These are phyloP conservation scores for Backusella mclennaniae DNA, from an alignment of 192 early-diverging fungal species.

Conservation along the genomic window DNA sequence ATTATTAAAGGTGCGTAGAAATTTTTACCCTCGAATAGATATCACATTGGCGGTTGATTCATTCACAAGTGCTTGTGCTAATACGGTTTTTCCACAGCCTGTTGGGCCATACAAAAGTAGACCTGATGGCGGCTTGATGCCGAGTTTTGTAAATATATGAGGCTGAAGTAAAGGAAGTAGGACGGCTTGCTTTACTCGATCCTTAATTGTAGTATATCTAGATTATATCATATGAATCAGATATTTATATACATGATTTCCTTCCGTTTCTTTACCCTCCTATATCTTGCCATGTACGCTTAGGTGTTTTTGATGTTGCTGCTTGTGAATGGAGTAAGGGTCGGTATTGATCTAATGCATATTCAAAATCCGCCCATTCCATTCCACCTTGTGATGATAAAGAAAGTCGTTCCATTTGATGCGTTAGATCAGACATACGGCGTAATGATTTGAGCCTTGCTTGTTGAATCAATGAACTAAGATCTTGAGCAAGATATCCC, in stretches of 20 bases:
- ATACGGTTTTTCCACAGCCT: slow-evolving; percentile 90
- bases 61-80: slow-evolving; percentile 78
- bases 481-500: slow-evolving; percentile 58
- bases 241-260: neutral
- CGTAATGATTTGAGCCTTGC: slow-evolving; percentile 34
- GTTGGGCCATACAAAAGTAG: slow-evolving; percentile 91
- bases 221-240: neutral
- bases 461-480: slow-evolving; percentile 41
- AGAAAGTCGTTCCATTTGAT: neutral
- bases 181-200: slow-evolving; percentile 57
- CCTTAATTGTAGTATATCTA: slow-evolving; percentile 62
- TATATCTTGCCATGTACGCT: slow-evolving; percentile 59
- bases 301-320: slow-evolving; percentile 51
- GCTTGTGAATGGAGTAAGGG: slow-evolving; percentile 53
- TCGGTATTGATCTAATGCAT: slow-evolving; percentile 54
- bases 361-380: slow-evolving; percentile 48
- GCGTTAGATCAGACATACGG: slow-evolving; percentile 1
- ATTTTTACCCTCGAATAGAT: slow-evolving; percentile 71
- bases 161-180: slow-evolving; percentile 55
- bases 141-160: slow-evolving; percentile 57
- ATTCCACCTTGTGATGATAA: neutral
- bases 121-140: slow-evolving; percentile 74
- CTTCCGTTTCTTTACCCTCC: slow-evolving; percentile 59
- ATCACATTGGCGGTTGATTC: slow-evolving; percentile 84
- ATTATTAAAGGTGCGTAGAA: neutral